These are phyloP conservation scores for Avicennia marina DNA, from an alignment of 257 asterid species.

Conservation along the genomic window DNA sequence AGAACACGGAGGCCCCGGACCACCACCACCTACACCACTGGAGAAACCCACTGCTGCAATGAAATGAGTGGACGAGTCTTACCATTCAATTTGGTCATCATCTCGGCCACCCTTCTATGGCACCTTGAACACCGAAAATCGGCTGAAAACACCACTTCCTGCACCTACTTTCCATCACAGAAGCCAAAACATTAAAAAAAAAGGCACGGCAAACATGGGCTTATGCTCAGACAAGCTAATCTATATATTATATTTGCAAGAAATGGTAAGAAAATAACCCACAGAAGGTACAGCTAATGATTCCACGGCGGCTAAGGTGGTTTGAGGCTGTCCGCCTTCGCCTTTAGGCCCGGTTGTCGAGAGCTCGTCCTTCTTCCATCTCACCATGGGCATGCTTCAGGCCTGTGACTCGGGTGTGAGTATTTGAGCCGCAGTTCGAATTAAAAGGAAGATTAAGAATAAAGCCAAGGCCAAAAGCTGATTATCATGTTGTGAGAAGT, in stretches of 20 bases:
- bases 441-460: background rate
- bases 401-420: no score
- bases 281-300: constrained; percentile 43
- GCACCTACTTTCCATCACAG: constrained; percentile 41
- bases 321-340: no score
- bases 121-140: constrained; percentile 73
- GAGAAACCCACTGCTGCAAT: background rate
- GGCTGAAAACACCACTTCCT: constrained; percentile 77
- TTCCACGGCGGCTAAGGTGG: constrained; percentile 43
- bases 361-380: constrained; percentile 22
- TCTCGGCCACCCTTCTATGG: constrained; percentile 68
- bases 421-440: no score
- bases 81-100: constrained; percentile 78
- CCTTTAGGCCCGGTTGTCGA: background rate
- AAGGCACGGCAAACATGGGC: no score
- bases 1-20: constrained; percentile 15
- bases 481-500: constrained; percentile 16
- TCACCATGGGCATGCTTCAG: constrained; percentile 25
- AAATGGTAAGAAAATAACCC: constrained; percentile 29
- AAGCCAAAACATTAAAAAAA: background rate
- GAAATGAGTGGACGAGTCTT: background rate
- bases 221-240: constrained; percentile 11
- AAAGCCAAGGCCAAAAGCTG: constrained; percentile 8
- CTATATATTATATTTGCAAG: background rate
- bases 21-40: constrained; percentile 9